Base-by-base conservation (phyloP, 1,284 basidiomycete species). In the Ustilago lituana region DNA sequence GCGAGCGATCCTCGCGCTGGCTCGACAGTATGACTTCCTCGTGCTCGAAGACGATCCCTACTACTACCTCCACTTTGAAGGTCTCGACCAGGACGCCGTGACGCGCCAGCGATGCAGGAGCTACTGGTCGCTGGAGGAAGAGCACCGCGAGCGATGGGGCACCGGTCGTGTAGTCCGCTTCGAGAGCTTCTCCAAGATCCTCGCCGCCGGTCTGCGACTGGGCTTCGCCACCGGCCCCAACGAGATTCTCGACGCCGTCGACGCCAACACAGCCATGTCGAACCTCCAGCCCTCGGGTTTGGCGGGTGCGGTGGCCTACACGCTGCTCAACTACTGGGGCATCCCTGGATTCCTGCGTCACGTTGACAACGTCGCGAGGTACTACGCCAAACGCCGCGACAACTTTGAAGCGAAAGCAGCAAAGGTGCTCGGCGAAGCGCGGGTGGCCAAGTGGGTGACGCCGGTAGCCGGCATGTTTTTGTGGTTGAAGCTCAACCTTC, bases 171-270 rank as follows among this genome's bases (percentile, higher is more conserved):
- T 82, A 0, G 33, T 82, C 20, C 73, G 81, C 14, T 78, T 79
- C 62, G 77, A 82, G 41, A 76, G 71, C 46, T 69, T 96, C 63
- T 92, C 90, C 54, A 97, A 76, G 57, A 72, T 80, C 40, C 51
- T 82, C 9, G 72, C 75, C 2, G 76, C 73, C 41, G 83, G 84
- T 11, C 78, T 85, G 59, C 78, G 84, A 9, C 47, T 93, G 66
- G 94, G 93, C 11, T 94, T 91, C 80, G 88, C 88, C 0, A 89
- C 90, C 4, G 94, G 92, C 0, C 93, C 94, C 10, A 86, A 86
- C 51, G 84, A 85, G 12, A 84, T 98, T 39, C 77, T 95, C 15
- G 85, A 89, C 50, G 88, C 88, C 1, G 90, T 97, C 45, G 89
- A 94, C 79, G 83, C 86, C 54, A 86, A 89, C 79, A 83, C 90